phyloP scores from a whole-genome alignment of 2,329 filamentous ascomycete genomes.

The Parascedosporium putredinis region DNA sequence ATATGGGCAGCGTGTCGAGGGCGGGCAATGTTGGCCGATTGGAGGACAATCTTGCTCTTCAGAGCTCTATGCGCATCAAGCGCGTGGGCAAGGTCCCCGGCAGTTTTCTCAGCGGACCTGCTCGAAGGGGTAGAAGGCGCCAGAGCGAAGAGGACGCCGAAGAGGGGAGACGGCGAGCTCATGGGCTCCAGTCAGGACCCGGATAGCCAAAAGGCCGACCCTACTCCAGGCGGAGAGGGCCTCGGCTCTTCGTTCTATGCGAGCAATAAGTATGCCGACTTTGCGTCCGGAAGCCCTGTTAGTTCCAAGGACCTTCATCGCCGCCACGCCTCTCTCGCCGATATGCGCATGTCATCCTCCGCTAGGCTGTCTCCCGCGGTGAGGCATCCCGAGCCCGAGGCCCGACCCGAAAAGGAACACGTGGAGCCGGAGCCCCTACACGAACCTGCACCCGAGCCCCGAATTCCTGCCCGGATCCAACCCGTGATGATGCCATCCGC shows the following conservation, averaged over 20 bases:
- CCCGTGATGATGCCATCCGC: conserved; percentile 49
- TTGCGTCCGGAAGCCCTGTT: conserved; percentile 49
- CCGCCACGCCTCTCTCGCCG: conserved; percentile 26
- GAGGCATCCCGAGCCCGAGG: conserved; percentile 22
- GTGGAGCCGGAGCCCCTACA: not conserved
- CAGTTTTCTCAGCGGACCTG: conserved; percentile 69
- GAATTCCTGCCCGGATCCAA: conserved; percentile 22
- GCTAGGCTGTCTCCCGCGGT: conserved; percentile 19
- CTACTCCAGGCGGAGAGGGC: conserved; percentile 20
- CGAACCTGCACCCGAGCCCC: not conserved
- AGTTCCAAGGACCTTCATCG: conserved; percentile 33
- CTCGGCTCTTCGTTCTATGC: conserved; percentile 34
- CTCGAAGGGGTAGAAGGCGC: conserved; percentile 60
- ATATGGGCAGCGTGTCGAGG: conserved; percentile 42
- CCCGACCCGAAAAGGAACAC: conserved; percentile 27
- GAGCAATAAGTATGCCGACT: conserved; percentile 24
- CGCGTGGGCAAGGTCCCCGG: conserved; percentile 65
- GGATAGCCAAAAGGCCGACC: conserved; percentile 25
- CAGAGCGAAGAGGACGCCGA: conserved; percentile 57
- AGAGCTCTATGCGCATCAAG: conserved; percentile 69
- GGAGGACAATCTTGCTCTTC: conserved; percentile 54
- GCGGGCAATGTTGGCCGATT: conserved; percentile 38
- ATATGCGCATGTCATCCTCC: conserved; percentile 21
- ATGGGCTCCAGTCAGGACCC: conserved; percentile 29
- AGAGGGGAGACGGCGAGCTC: conserved; percentile 25